A percentile compares a stretch with the other conserved stretches of the same genome.
Conservation (phyloP, 2,329 filamentous ascomycete species). For the Fusarium oligoseptatum region DNA sequence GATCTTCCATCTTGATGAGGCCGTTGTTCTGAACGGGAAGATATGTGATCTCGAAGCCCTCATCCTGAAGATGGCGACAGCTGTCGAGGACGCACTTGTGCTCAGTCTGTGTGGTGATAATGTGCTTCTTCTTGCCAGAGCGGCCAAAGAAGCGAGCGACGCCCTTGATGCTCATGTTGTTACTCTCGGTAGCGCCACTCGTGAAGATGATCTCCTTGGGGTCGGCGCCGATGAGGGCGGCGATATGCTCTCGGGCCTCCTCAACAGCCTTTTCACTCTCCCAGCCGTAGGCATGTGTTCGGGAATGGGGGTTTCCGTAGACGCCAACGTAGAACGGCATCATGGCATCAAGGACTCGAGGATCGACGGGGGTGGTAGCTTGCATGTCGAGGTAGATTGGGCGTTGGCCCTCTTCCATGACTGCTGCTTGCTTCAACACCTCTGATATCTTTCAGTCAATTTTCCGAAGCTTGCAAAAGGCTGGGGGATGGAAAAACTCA, state of each 20-base stretch:
- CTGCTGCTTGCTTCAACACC: constrained; percentile 89
- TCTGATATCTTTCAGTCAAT: constrained; percentile 58
- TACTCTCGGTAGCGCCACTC: constrained; percentile 96
- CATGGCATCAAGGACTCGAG: constrained; percentile 96
- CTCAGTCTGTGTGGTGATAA: constrained; percentile 97
- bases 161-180: constrained; percentile 99
- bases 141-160: constrained; percentile 95
- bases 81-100: constrained; percentile 99
- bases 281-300: constrained; percentile 98
- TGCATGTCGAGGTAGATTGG: constrained; percentile 99
- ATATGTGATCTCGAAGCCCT: constrained; percentile 97
- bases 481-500: constrained; percentile 37
- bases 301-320: constrained; percentile 96
- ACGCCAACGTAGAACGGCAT: constrained; percentile 92
- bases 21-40: constrained; percentile 90
- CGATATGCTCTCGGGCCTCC: constrained; percentile 85
- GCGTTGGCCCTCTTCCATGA: constrained; percentile 92
- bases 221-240: constrained; percentile 90
- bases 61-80: constrained; percentile 95
- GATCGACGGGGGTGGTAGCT: constrained; percentile 94
- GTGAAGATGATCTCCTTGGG: constrained; percentile 99
- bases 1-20: constrained; percentile 84
- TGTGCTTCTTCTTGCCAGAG: constrained; percentile 96
- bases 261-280: constrained; percentile 96
- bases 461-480: not conserved